phyloP scores from a whole-genome alignment of 768 basidiomycete genomes.

The Lactarius indigo region DNA sequence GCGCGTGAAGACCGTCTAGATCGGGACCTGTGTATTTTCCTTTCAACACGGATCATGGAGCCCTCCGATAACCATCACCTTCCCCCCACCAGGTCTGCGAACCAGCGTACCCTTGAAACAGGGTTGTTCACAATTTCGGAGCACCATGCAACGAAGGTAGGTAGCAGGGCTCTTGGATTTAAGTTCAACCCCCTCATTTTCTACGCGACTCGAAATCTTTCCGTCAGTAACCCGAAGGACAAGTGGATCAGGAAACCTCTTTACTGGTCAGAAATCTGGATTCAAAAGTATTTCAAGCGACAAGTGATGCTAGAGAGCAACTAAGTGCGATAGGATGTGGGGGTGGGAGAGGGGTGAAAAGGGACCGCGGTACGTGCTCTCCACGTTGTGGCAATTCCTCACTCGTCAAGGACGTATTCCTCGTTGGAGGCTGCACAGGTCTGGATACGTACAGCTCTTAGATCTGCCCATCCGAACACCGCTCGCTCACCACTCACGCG shows the following conservation, averaged over 20 bases:
- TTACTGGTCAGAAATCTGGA: neutral
- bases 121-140: neutral
- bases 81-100: neutral
- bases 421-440: neutral
- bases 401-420: neutral
- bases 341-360: neutral
- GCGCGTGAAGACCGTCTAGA: neutral
- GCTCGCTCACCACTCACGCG: neutral
- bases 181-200: neutral
- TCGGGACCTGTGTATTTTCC: neutral
- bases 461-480: neutral
- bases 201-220: neutral
- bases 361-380: neutral
- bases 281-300: neutral
- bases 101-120: neutral
- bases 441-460: neutral
- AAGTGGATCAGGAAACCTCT: neutral
- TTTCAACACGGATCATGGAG: neutral
- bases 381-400: neutral
- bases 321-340: neutral
- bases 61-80: neutral
- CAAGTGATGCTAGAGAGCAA: neutral
- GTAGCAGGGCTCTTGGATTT: neutral
- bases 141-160: neutral
- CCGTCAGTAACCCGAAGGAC: neutral